Evolutionary conservation across 2,329 filamentous ascomycete genomes (phyloP).

Genomic region (Scedosporium aurantiacum): DNA sequence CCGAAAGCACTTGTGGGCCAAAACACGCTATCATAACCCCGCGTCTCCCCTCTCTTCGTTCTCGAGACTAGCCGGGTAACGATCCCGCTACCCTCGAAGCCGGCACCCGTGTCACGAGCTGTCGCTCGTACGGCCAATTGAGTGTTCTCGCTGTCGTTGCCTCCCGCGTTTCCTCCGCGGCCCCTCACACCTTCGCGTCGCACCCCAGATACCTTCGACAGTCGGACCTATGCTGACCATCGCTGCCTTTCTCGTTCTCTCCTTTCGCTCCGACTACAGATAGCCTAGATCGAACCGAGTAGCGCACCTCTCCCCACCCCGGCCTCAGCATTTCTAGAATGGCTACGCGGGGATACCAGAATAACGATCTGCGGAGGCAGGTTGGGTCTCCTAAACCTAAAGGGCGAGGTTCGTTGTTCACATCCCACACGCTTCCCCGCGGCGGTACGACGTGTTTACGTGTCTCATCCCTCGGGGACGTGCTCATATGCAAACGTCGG

Average conservation of each 20-base stretch:
- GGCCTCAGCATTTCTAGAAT: conserved; percentile 2
- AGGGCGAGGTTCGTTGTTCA: conserved; percentile 34
- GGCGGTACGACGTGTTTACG: conserved; percentile 6
- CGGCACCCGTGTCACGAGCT: conserved; percentile 3
- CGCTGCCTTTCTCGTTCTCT: not conserved
- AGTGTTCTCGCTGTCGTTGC: not conserved
- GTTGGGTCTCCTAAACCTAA: conserved; percentile 47
- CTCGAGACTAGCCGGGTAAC: not conserved
- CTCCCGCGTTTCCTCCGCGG: not conserved
- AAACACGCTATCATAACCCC: not conserved
- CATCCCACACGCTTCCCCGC: conserved; percentile 2
- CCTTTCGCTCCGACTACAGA: not conserved
- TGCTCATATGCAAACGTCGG: not conserved
- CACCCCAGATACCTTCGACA: not conserved
- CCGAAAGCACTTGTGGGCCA: not conserved
- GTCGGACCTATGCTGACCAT: not conserved
- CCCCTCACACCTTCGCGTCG: not conserved
- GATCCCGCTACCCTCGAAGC: not conserved
- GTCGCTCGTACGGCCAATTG: not conserved
- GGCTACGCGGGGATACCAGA: conserved; percentile 6
- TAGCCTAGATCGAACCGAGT: conserved; percentile 5
- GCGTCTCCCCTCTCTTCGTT: not conserved
- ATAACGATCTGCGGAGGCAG: conserved; percentile 34
- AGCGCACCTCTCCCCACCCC: not conserved
- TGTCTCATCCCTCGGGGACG: not conserved